A percentile compares a stretch with the other conserved stretches of the same genome.
Conservation (phyloP, 2,329 filamentous ascomycete genomes). For the Dactylellina leptospora region DNA sequence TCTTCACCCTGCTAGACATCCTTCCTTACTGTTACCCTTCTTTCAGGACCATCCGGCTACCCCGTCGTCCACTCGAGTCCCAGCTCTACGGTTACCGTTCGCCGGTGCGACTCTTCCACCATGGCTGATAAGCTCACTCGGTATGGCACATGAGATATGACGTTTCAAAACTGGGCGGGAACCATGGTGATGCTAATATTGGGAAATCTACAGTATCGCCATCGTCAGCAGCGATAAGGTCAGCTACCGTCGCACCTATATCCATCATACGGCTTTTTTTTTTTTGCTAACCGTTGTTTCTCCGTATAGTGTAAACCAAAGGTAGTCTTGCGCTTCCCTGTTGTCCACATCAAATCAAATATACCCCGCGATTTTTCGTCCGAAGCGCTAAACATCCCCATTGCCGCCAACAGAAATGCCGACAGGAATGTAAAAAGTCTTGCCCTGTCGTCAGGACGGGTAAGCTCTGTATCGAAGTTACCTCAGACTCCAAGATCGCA, state of each 20-base stretch:
- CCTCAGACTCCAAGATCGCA: constrained; percentile 86
- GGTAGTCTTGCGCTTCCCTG: constrained; percentile 63
- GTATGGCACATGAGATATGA: constrained; percentile 66
- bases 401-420: constrained; percentile 77
- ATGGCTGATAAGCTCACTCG: constrained; percentile 96
- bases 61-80: neutral
- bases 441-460: constrained; percentile 97
- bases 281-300: constrained; percentile 59
- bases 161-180: neutral
- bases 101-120: constrained; percentile 53
- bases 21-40: constrained; percentile 2
- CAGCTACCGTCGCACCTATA: constrained; percentile 58
- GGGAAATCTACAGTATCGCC: constrained; percentile 75
- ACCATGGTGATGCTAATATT: constrained; percentile 29
- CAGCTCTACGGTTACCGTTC: neutral
- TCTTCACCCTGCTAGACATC: constrained; percentile 7
- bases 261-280: constrained; percentile 52
- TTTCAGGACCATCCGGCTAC: neutral
- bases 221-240: constrained; percentile 99
- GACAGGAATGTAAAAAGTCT: constrained; percentile 98
- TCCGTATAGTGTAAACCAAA: constrained; percentile 82
- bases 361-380: constrained; percentile 34
- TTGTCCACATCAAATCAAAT: constrained; percentile 4
- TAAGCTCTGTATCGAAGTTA: constrained; percentile 97
- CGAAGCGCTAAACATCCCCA: constrained; percentile 53